phyloP scores from a whole-genome alignment of 163 green algal species.

The Scenedesmus sp. region DNA sequence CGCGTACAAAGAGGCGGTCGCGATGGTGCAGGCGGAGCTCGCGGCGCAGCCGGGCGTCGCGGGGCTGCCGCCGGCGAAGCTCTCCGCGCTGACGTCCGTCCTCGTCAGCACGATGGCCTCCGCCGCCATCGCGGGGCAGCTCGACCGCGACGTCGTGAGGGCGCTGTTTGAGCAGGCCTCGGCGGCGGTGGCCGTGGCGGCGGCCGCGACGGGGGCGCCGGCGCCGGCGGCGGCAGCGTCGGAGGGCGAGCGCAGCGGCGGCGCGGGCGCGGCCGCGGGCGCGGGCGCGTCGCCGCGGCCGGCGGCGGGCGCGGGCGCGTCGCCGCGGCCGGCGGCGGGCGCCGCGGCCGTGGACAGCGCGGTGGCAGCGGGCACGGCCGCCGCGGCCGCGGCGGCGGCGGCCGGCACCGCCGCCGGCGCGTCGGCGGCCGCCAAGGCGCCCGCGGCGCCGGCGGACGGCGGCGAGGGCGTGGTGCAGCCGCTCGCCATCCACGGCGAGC shows the following conservation, averaged over 20 bases:
- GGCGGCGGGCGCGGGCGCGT: slow-evolving; percentile 12
- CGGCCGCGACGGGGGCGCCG: not conserved
- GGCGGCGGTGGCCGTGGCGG: slow-evolving; percentile 3
- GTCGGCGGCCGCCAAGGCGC: not conserved
- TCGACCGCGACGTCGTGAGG: slow-evolving; percentile 11
- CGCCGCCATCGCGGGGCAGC: not conserved
- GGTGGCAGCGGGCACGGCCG: slow-evolving; percentile 22
- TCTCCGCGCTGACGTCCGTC: slow-evolving; percentile 4
- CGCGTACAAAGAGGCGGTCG: too few species aligned
- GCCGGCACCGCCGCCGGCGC: not conserved
- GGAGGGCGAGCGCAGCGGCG: not conserved
- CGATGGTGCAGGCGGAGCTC: not conserved
- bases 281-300: not conserved
- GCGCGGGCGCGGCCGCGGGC: slow-evolving; percentile 7
- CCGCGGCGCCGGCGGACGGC: slow-evolving; percentile 50
- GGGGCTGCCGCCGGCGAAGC: not conserved
- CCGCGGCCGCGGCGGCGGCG: slow-evolving; percentile 37
- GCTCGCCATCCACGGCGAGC: slow-evolving; percentile 13
- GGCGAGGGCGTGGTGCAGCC: slow-evolving; percentile 2
- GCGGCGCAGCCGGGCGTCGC: slow-evolving; percentile 1
- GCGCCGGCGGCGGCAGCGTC: too few species aligned
- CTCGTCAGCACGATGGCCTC: not conserved
- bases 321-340: slow-evolving; percentile 17
- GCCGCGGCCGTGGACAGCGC: not conserved
- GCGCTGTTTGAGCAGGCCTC: slow-evolving; percentile 29